Evolutionary conservation across 2,329 filamentous ascomycete genomes (phyloP), one percentile per base, ranked within the genome.

Genomic region (Hypoxylon sp.): DNA sequence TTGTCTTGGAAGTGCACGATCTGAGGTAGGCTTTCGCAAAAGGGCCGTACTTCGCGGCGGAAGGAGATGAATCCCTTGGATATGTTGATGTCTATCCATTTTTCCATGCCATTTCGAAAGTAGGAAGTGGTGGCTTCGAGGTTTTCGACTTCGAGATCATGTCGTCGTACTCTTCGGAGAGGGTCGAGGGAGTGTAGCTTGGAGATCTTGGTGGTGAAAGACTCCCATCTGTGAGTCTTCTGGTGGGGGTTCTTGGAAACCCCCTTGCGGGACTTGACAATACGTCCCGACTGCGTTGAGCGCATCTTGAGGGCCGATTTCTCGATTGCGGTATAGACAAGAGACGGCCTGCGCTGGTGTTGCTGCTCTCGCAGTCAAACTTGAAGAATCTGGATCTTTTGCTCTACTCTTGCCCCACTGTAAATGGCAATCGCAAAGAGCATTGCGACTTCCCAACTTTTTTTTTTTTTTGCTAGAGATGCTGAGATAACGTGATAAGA

Each of bases 71-170:
- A 99, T 29, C 82, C 84, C 62, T 89, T 88, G 13, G 94, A 92
- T 62, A 97, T 81, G 76, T 98, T 98, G 74, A 96, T 84, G 68
- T 98, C 95, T 51, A 84, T 80, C 95, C 95, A 99, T 83, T 90
- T 91, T 63, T 92, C 87, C 63, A 98, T 79, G 1, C 91, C 88
- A 41, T 87, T 87, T 67, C 88, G 86, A 68, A 99, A 92, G 76
- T 96, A 95, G 17, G 94, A 97, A n/a, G 90, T 90, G 23, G 87
- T 85, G 18, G 88, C 82, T 58, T 88, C 85, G 70, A 88, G 81
- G 74, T 93, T 88, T 79, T 91, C 88, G 71, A 88, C 86, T 61
- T 93, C 89, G 78, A 95, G 87, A 70, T 90, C 88, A 78, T 96
- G 85, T 73, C 89, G 89, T 75, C 92, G 91, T 69, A 96, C 89